A percentile compares a stretch with the other conserved stretches of the same genome.
Evolutionary conservation across 2,329 filamentous ascomycete genomes (phyloP).

Genomic region (Colletotrichum siamense): DNA sequence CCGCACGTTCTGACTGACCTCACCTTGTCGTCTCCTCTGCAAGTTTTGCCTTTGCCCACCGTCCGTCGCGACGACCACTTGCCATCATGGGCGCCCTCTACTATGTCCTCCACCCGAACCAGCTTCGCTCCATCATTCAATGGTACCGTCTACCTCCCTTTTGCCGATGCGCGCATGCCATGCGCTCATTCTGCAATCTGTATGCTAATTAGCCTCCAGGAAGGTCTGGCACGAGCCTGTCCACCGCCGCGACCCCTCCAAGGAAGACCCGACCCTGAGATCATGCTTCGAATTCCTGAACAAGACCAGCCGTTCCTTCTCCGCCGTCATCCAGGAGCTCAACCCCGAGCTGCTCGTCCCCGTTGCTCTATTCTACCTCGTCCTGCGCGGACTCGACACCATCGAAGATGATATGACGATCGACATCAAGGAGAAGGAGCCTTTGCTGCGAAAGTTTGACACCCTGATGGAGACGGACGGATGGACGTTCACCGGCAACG

Average conservation of each 20-base stretch:
- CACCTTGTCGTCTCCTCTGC: background rate
- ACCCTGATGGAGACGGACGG: constrained; percentile 80
- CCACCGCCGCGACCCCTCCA: constrained; percentile 78
- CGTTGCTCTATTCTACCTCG: constrained; percentile 89
- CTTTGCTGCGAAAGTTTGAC: constrained; percentile 83
- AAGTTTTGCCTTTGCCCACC: background rate
- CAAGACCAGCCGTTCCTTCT: constrained; percentile 90
- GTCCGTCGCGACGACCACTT: background rate
- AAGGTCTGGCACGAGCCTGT: constrained; percentile 97
- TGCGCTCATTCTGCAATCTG: background rate
- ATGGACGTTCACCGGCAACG: constrained; percentile 88
- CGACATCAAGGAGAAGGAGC: constrained; percentile 80
- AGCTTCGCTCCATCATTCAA: constrained; percentile 86
- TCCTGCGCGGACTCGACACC: constrained; percentile 92
- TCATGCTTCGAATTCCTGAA: constrained; percentile 88
- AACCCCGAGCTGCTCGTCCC: constrained; percentile 93
- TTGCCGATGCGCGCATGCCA: background rate
- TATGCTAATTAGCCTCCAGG: constrained; percentile 55
- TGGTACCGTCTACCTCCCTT: constrained; percentile 62
- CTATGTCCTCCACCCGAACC: constrained; percentile 74
- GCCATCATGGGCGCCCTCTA: constrained; percentile 70
- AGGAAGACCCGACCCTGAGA: constrained; percentile 76
- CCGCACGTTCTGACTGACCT: background rate
- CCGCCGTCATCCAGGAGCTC: constrained; percentile 91
- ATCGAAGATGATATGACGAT: constrained; percentile 99